Base-by-base conservation (phyloP, 768 basidiomycete genomes). In the Russula emetica region DNA sequence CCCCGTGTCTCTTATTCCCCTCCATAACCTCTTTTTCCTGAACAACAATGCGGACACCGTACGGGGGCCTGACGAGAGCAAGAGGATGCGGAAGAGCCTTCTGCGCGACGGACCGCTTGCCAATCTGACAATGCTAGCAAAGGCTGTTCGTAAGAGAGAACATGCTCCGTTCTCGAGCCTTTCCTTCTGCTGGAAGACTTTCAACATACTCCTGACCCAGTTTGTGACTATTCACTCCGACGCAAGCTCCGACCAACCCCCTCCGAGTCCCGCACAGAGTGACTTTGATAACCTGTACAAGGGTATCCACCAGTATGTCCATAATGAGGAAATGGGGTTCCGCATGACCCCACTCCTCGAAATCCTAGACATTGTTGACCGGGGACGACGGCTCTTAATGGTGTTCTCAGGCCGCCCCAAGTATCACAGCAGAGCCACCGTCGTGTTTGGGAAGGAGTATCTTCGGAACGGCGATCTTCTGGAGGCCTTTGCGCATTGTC, bases 111-210 rank as follows among this genome's bases (percentile, higher is more conserved):
- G 52, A 20, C 44, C 62, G 0, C 62, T 63, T 2, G 28, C 47
- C 34, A 63, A 63, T 49, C 38, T 63, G 34, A 40, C 36, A 16
- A 47, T 44, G 8, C 57, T 63, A 2, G 50, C 57, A 14, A 9
- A 40, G 7, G 44, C 51, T 26, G 11, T 63, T 38, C 51, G n/a
- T 13, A 26, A 3, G 7, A 5, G 45, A 14, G 52, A 53, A n/a
- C 14, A 20, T 10, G 57, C 30, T 7, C 34, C 24, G 4, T 26
- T 24, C 2, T 54, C 34, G 2, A 32, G 4, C 32, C 57, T 63
- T 32, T 58, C 62, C 5, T 28, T 63, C 26, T 63, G 57, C 28
- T 63, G 62, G 62, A 52, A 22, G n/a, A 45, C 44, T 16, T 28
- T 63, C 34, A 44, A 63, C 34, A 18, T 53, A 11, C 62, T 63